phyloP scores from a whole-genome alignment of 768 basidiomycete species.

The Hericium alpestre region DNA sequence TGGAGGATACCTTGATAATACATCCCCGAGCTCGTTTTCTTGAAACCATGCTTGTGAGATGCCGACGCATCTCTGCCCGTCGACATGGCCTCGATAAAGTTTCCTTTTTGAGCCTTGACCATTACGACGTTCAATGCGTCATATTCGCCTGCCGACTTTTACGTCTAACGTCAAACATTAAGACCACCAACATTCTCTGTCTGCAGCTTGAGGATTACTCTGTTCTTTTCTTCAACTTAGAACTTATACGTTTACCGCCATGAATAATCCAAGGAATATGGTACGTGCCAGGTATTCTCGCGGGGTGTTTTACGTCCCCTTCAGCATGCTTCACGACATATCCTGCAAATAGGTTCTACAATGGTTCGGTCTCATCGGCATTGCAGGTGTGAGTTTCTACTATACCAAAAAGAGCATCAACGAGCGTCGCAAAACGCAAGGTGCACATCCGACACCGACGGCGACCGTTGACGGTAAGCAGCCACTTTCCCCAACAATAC shows the following conservation, averaged over 20 bases:
- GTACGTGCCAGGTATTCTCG: not conserved
- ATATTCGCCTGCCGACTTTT: too few relatives aligned
- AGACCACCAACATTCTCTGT: too few relatives aligned
- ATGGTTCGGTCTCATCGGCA: slow-evolving; percentile 25
- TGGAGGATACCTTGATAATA: too few relatives aligned
- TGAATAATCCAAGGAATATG: not conserved
- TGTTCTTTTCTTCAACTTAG: too few relatives aligned
- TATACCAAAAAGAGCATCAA: slow-evolving; percentile 27
- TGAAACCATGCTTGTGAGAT: too few relatives aligned
- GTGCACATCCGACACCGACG: not conserved
- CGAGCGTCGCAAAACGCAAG: slow-evolving; percentile 21
- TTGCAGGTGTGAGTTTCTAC: slow-evolving; percentile 28
- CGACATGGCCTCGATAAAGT: too few relatives aligned
- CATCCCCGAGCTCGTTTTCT: too few relatives aligned
- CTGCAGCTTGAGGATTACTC: too few relatives aligned
- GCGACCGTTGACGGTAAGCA: not conserved
- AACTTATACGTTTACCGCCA: not conserved
- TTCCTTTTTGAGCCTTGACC: too few relatives aligned
- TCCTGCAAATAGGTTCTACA: slow-evolving; percentile 18
- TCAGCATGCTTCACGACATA: not conserved
- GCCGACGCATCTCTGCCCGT: too few relatives aligned
- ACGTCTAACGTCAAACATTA: too few relatives aligned
- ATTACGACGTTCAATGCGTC: too few relatives aligned
- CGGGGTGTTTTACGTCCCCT: not conserved
- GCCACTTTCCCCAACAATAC: not conserved